A percentile compares a stretch with the other conserved stretches of the same genome.
phyloP scores from a whole-genome alignment of 139 green algal species.

The Spirogloea muscicola region DNA sequence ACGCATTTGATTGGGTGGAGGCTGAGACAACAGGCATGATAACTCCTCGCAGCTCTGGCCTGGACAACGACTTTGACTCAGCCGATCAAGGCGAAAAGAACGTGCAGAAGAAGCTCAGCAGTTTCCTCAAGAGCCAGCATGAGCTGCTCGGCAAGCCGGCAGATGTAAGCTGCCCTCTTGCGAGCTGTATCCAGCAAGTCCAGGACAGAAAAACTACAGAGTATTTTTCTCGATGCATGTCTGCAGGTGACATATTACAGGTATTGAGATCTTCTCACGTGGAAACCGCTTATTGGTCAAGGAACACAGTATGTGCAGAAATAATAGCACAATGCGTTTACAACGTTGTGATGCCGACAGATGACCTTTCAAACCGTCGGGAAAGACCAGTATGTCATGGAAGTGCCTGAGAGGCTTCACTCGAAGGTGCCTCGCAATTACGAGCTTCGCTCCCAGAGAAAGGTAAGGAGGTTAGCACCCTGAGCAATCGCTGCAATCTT shows the following conservation, averaged over 20 bases:
- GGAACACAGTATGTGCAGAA: too few relatives aligned
- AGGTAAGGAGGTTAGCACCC: too few relatives aligned
- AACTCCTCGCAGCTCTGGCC: slow-evolving; percentile 64
- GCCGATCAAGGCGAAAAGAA: slow-evolving; percentile 42
- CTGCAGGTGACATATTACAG: too few relatives aligned
- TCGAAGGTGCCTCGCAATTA: slow-evolving; percentile 52
- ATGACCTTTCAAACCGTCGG: slow-evolving; percentile 42
- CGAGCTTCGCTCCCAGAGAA: slow-evolving; percentile 61
- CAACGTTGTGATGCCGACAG: too few relatives aligned
- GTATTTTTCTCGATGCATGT: too few relatives aligned
- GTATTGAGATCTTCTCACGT: too few relatives aligned
- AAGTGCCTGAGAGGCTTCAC: slow-evolving; percentile 68
- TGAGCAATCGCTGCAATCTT: too few relatives aligned
- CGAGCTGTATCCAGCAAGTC: neutral
- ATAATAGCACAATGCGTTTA: too few relatives aligned
- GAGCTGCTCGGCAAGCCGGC: slow-evolving; percentile 8
- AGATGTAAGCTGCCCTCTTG: neutral
- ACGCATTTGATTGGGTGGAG: slow-evolving; percentile 74
- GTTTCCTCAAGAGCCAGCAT: slow-evolving; percentile 39
- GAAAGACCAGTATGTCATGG: slow-evolving; percentile 85
- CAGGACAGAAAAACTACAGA: neutral
- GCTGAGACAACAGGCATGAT: slow-evolving; percentile 71
- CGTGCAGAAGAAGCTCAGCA: slow-evolving; percentile 59
- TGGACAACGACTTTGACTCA: slow-evolving; percentile 70
- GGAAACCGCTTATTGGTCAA: too few relatives aligned